phyloP scores from a whole-genome alignment of 2,329 filamentous ascomycete genomes.

The Lasiodiplodia sp. region DNA sequence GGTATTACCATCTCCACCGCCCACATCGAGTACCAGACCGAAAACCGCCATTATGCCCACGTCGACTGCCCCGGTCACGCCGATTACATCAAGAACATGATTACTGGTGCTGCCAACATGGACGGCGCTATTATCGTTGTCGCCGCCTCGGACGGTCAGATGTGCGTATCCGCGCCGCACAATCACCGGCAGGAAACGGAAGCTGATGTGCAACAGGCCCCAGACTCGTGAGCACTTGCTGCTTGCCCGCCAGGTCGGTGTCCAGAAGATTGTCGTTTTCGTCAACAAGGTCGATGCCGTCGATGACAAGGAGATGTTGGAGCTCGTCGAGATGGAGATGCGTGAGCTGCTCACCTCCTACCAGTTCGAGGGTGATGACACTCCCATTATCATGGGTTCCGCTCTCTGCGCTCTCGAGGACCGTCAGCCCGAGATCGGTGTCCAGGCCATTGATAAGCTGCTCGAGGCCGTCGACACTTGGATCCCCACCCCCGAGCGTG shows the following conservation, averaged over 20 bases:
- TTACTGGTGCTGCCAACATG: conserved; percentile 99
- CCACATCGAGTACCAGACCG: conserved; percentile 98
- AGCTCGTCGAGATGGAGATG: conserved; percentile 99
- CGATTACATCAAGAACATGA: conserved; percentile 99
- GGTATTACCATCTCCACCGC: conserved; percentile 99
- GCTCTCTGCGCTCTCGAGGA: conserved; percentile 92
- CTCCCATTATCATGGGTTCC: conserved; percentile 95
- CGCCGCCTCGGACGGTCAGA: conserved; percentile 97
- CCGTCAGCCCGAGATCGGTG: conserved; percentile 86
- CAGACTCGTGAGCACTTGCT: conserved; percentile 98
- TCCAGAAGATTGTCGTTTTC: conserved; percentile 97
- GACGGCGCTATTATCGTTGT: conserved; percentile 99
- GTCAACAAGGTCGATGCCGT: conserved; percentile 99
- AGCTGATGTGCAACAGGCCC: conserved; percentile 60
- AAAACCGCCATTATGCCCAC: conserved; percentile 95
- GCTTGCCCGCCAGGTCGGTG: conserved; percentile 96
- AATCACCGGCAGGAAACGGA: neutral
- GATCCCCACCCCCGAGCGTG: conserved; percentile 95
- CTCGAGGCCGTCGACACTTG: conserved; percentile 88
- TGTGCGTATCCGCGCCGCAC: conserved; percentile 59
- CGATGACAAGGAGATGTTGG: conserved; percentile 98
- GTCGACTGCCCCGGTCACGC: conserved; percentile 99
- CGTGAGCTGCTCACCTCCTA: conserved; percentile 91
- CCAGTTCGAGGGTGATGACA: conserved; percentile 97
- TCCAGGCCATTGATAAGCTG: conserved; percentile 88